Evolutionary conservation across 2,329 filamentous ascomycete species (phyloP), one percentile per base, ranked within the genome.

Genomic region (Stemphylium beticola): DNA sequence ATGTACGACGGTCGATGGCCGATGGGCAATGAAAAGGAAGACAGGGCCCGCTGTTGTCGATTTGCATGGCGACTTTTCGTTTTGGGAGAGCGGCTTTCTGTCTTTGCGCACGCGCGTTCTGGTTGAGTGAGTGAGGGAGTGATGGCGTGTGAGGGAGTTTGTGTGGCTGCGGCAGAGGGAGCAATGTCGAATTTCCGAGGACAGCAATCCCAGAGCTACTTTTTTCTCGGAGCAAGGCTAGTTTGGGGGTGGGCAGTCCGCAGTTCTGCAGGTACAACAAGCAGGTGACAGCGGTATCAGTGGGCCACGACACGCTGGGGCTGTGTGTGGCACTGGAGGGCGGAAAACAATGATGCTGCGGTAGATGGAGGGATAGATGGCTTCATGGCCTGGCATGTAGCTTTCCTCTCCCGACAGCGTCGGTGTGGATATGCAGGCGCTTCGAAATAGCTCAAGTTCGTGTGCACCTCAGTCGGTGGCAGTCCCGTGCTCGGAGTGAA

Each of bases 231-330:
- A 49, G 51, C 31, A 48, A 42, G 38, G 44, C 44, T 58, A 32
- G 53, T 52, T 54, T 42, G 34, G 54, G 57, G 32, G 33, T 40
- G 40, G 51, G 24, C 46, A 24, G 46, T 40, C 47, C 52, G 24
- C 43, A 31, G 49, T 47, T 47, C 52, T 56, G 55, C 53, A 59
- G 53, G 51, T 49, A 53, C 45, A 47, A 41, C 22, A 31, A 48
- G 36, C 34, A 44, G 38, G 14, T 33, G 39, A 50, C 46, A 40
- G 43, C 44, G 26, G 39, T 43, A 38, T 32, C 38, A 15, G 33
- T 37, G 22, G 38, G 38, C 22, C 22, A 26, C 15, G n/a, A 41
- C 38, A 41, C 38, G n/a, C 38, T 10, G 20, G 26, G 26, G 38
- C 38, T n/a, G 20, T 9, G 22, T 26, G 20, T 41, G 20, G 38